A percentile compares a stretch with the other conserved stretches of the same genome.
Conservation (phyloP, 192 early-diverging fungal species). For the Blastocladiella britannica region DNA sequence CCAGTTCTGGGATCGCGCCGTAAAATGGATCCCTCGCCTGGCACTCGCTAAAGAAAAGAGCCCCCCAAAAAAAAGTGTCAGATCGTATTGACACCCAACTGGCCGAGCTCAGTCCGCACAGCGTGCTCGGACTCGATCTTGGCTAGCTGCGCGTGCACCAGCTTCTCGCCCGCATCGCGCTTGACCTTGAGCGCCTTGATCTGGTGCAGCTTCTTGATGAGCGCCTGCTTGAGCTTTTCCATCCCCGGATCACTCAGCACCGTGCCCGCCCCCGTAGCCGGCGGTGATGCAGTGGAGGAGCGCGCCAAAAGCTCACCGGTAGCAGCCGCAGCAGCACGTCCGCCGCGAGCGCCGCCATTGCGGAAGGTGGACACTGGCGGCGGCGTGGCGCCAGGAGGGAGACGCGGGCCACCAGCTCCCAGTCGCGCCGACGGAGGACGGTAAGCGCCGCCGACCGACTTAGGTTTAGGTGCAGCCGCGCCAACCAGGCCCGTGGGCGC, state of each 20-base stretch:
- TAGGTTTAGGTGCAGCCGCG: conserved; percentile 6
- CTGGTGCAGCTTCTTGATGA: conserved; percentile 83
- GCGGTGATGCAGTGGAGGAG: conserved; percentile 12
- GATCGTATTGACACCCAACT: conserved; percentile 1
- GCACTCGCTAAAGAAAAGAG: too few species aligned
- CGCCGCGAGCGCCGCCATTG: conserved; percentile 12
- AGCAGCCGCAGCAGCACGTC: conserved; percentile 28
- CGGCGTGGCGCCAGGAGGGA: conserved; percentile 50
- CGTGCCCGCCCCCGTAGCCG: conserved; percentile 8
- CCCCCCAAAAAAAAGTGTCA: too few species aligned
- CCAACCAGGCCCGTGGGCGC: conserved; percentile 10
- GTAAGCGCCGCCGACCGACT: conserved; percentile 21
- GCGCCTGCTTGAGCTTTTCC: conserved; percentile 65
- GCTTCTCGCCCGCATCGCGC: conserved; percentile 45
- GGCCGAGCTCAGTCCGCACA: not conserved
- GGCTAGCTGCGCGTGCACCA: conserved; percentile 60
- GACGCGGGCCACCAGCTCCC: conserved; percentile 55
- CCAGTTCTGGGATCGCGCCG: too few species aligned
- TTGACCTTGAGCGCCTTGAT: conserved; percentile 68
- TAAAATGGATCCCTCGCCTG: too few species aligned
- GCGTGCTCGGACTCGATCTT: not conserved
- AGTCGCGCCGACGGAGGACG: conserved; percentile 34
- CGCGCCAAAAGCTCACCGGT: conserved; percentile 10
- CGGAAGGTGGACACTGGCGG: conserved; percentile 12
- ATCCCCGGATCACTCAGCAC: conserved; percentile 31